Percentiles rank a stretch among this genome's conserved stretches.
Evolutionary conservation across 129 eudicot species (phyloP).

Genomic region (Mikania micrantha): DNA sequence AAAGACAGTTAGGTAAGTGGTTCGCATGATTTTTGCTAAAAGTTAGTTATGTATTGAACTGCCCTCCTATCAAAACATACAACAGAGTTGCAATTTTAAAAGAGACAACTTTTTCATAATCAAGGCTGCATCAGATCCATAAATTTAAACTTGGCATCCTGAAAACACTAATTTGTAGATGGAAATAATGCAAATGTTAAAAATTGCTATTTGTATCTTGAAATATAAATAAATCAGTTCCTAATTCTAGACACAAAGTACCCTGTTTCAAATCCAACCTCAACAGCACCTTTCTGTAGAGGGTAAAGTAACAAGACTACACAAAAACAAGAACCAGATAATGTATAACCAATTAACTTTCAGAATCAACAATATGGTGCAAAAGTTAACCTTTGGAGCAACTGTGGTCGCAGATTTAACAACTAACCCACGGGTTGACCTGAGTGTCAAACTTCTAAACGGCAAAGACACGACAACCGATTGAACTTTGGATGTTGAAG

Average conservation of each 20-base stretch:
- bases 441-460: constrained; percentile 27
- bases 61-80: too few relatives aligned
- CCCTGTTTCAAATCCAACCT: too few relatives aligned
- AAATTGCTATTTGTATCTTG: not conserved
- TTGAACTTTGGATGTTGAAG: constrained; percentile 34
- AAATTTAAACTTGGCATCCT: not conserved
- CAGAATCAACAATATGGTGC: not conserved
- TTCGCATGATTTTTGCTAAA: too few relatives aligned
- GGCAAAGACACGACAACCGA: constrained; percentile 36
- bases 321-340: not conserved
- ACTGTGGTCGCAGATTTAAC: constrained; percentile 78
- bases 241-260: too few relatives aligned
- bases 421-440: constrained; percentile 47
- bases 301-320: not conserved
- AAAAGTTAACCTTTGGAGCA: constrained; percentile 66
- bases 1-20: too few relatives aligned
- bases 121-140: not conserved
- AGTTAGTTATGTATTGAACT: too few relatives aligned
- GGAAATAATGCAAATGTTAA: not conserved
- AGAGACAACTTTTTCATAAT: too few relatives aligned
- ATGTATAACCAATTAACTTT: not conserved
- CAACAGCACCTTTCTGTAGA: too few relatives aligned
- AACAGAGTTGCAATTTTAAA: too few relatives aligned
- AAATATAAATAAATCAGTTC: too few relatives aligned
- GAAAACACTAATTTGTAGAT: not conserved